Percentiles rank a stretch among this genome's conserved stretches.
phyloP scores from a whole-genome alignment of 352 stramenopile species.

The Pelagophyceae sp. region DNA sequence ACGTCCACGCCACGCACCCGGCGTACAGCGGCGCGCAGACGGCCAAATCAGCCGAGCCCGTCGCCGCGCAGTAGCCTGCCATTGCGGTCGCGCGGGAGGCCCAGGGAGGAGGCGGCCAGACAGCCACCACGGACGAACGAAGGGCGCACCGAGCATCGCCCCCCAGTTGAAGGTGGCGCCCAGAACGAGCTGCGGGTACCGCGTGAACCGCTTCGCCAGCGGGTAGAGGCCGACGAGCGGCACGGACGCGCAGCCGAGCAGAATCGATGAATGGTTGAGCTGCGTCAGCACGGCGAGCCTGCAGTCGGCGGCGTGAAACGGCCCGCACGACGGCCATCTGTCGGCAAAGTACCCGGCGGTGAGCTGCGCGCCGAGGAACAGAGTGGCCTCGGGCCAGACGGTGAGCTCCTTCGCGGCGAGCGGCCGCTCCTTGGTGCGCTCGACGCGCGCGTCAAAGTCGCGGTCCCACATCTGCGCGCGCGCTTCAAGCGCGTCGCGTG shows the following conservation, averaged over 20 bases:
- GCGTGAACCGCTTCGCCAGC: constrained; percentile 93
- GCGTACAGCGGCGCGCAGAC: constrained; percentile 87
- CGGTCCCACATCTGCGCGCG: constrained; percentile 82
- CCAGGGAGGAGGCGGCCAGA: neutral
- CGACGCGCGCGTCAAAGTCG: constrained; percentile 88
- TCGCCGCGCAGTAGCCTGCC: constrained; percentile 41
- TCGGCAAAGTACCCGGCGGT: constrained; percentile 63
- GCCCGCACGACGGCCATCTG: neutral
- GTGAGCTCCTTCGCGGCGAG: constrained; percentile 79
- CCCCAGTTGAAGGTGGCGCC: constrained; percentile 98
- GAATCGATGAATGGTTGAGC: constrained; percentile 85
- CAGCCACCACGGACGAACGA: constrained; percentile 61
- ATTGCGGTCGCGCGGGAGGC: too few species aligned
- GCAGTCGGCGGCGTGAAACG: neutral
- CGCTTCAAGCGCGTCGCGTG: too few species aligned
- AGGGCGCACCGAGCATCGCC: constrained; percentile 68
- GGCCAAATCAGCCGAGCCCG: constrained; percentile 46
- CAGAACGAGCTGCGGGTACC: constrained; percentile 92
- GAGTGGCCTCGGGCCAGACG: constrained; percentile 66
- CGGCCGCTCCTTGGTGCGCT: constrained; percentile 83
- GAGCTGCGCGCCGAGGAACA: constrained; percentile 85
- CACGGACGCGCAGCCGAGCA: constrained; percentile 77
- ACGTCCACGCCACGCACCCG: constrained; percentile 86
- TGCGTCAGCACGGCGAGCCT: constrained; percentile 80
- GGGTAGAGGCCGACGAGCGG: constrained; percentile 88